Evolutionary conservation across 208 protist genomes (phyloP).

Genomic region (Leishmania turanica): DNA sequence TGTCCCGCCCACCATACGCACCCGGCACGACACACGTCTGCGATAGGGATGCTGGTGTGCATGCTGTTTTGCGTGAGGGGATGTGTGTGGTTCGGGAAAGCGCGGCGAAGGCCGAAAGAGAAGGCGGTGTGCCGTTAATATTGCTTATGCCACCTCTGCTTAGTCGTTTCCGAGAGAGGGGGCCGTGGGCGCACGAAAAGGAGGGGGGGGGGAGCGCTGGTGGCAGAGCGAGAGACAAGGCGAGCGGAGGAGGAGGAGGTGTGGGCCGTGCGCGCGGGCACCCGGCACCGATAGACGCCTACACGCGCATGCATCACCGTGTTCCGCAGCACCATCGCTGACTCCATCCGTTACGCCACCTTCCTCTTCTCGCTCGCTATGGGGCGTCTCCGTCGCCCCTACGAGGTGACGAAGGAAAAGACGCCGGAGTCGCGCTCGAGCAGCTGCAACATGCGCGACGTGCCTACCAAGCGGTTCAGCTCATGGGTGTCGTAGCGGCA

Average conservation of each 20-base stretch:
- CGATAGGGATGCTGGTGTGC: not conserved
- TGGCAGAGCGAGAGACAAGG: too few species aligned
- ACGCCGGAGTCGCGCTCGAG: conserved; percentile 73
- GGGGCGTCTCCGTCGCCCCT: not conserved
- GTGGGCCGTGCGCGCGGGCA: not conserved
- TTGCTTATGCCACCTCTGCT: not conserved
- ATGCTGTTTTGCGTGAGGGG: not conserved
- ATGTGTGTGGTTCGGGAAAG: not conserved
- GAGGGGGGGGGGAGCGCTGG: too few species aligned
- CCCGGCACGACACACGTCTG: not conserved
- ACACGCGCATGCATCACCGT: not conserved
- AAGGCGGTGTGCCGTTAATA: not conserved
- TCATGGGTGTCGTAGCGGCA: conserved; percentile 93
- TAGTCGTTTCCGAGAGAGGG: not conserved
- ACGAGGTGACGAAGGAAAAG: conserved; percentile 86
- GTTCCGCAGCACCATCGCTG: not conserved
- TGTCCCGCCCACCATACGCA: not conserved
- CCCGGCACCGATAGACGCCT: not conserved
- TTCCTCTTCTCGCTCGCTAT: not conserved
- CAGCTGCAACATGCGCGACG: conserved; percentile 66
- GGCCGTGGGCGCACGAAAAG: too few species aligned
- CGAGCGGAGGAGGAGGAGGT: too few species aligned
- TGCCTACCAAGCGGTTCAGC: conserved; percentile 93
- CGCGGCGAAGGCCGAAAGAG: not conserved
- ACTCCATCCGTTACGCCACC: not conserved